Conservation (phyloP, 1,284 basidiomycete species). For the Neonothopanus nambi region DNA sequence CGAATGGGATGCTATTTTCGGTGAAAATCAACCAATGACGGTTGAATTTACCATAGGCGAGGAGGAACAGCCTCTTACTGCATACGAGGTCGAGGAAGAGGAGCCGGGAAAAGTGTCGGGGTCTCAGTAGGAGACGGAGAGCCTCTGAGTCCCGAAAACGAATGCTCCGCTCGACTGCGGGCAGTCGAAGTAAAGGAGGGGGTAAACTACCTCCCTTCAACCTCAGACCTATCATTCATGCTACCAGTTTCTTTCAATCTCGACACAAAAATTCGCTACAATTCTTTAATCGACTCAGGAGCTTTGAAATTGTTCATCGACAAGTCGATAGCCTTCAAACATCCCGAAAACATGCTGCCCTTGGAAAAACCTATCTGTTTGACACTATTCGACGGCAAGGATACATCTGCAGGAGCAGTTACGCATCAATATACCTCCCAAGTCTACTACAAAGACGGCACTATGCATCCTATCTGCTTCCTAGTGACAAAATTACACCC, state of each 20-base stretch:
- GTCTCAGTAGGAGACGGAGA: not conserved
- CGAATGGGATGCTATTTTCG: no score
- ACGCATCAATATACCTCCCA: not conserved
- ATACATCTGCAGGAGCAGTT: not conserved
- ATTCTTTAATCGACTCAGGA: not conserved
- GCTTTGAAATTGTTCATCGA: not conserved
- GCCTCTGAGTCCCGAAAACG: not conserved
- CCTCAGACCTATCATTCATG: not conserved
- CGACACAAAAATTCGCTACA: not conserved
- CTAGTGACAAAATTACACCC: constrained; percentile 6
- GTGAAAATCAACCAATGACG: no score
- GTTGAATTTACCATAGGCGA: no score
- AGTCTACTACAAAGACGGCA: not conserved
- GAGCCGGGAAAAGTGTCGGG: constrained; percentile 4
- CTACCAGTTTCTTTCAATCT: not conserved
- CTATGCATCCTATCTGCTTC: not conserved
- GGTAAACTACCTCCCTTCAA: not conserved
- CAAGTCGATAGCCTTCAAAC: not conserved
- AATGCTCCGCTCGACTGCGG: not conserved
- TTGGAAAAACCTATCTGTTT: not conserved
- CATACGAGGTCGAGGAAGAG: not conserved
- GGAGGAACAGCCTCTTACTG: no score
- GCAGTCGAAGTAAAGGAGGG: not conserved
- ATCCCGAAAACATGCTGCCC: not conserved
- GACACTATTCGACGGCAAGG: not conserved